Evolutionary conservation across 2,329 filamentous ascomycete genomes (phyloP).

Genomic region (Pseudogymnoascus sp.): DNA sequence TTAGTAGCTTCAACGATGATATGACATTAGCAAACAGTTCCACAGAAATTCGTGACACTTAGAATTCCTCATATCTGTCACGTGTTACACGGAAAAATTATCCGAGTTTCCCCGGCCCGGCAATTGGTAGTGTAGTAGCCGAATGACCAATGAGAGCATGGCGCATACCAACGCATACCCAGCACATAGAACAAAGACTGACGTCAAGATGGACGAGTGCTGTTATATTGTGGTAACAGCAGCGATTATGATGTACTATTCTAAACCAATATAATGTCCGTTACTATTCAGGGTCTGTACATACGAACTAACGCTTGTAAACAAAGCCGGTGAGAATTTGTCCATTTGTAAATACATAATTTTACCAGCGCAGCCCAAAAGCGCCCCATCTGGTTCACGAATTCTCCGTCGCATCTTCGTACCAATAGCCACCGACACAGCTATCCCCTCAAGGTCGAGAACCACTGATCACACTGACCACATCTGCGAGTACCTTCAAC

Average conservation of each 20-base stretch:
- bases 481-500: background rate
- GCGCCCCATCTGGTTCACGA: background rate
- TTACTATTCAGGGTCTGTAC: background rate
- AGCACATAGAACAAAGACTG: background rate
- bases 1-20: background rate
- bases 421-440: slow-evolving; percentile 2
- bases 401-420: background rate
- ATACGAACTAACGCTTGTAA: slow-evolving; percentile 1
- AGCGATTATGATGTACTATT: background rate
- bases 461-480: background rate
- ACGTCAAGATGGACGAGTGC: background rate
- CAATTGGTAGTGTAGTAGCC: background rate
- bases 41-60: background rate
- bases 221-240: background rate
- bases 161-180: background rate
- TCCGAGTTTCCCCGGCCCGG: slow-evolving; percentile 5
- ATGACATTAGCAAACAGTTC: background rate
- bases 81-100: background rate
- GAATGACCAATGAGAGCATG: background rate
- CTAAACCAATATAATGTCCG: background rate
- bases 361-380: background rate
- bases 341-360: slow-evolving; percentile 5
- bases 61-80: background rate
- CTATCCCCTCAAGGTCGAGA: slow-evolving; percentile 1
- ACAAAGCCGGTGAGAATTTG: background rate